Conservation (phyloP, 768 basidiomycete species). For the Naematelia aurantialba region DNA sequence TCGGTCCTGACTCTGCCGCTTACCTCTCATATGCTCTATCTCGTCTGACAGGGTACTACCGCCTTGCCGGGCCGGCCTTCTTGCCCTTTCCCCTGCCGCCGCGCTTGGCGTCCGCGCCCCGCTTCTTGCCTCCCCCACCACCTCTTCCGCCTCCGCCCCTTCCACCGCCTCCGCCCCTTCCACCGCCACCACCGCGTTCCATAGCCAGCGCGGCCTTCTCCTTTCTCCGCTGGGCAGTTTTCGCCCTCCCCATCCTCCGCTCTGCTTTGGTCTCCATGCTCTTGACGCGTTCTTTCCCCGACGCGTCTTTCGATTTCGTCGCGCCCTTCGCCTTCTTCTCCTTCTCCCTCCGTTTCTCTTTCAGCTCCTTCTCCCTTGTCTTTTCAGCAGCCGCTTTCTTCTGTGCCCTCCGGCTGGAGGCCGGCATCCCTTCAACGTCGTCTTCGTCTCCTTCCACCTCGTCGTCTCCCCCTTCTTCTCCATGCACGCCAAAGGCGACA, state of each 20-base stretch:
- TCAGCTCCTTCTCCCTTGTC: too few species aligned
- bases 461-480: neutral
- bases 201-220: conserved; percentile 72
- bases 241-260: conserved; percentile 60
- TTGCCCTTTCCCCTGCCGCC: conserved; percentile 26
- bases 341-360: neutral
- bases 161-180: conserved; percentile 10
- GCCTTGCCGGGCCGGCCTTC: conserved; percentile 1
- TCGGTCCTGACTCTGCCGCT: too few species aligned
- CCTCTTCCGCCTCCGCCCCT: conserved; percentile 20
- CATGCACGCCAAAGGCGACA: conserved; percentile 34
- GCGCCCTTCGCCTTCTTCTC: conserved; percentile 21
- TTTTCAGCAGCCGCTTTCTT: conserved; percentile 29
- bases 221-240: conserved; percentile 62
- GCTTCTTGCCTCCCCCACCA: conserved; percentile 17
- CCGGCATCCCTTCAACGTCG: conserved; percentile 36
- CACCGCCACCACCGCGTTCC: conserved; percentile 50
- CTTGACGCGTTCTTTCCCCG: conserved; percentile 44
- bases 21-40: too few species aligned
- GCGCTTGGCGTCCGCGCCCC: conserved; percentile 10
- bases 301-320: conserved; percentile 24
- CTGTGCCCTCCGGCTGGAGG: conserved; percentile 39
- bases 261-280: conserved; percentile 70
- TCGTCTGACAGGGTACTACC: too few species aligned
- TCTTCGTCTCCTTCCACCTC: conserved; percentile 2